These are phyloP conservation scores for Metschnikowia cubensis DNA, from an alignment of 805 yeast species.

Conservation along the genomic window DNA sequence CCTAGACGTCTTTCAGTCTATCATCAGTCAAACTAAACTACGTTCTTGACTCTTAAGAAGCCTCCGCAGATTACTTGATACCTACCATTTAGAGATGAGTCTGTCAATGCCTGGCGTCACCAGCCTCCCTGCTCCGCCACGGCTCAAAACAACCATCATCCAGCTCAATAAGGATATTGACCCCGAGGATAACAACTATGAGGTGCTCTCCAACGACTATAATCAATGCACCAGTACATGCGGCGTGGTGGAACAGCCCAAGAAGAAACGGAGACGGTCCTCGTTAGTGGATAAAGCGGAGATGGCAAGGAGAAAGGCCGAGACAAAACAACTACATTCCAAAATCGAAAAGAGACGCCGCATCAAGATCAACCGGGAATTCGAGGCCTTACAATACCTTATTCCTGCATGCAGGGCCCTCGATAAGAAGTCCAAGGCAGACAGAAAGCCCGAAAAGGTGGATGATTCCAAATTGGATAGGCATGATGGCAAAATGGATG, in stretches of 20 bases:
- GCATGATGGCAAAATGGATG: no score
- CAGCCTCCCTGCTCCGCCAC: slow-evolving; percentile 34
- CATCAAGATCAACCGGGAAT: slow-evolving; percentile 75
- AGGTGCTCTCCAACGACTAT: slow-evolving; percentile 40
- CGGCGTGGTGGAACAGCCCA: slow-evolving; percentile 11
- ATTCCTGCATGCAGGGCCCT: slow-evolving; percentile 74
- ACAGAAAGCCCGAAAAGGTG: no score
- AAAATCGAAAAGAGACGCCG: slow-evolving; percentile 78
- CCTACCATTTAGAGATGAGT: no score
- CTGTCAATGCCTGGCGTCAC: background rate
- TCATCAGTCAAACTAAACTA: no score
- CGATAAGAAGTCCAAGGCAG: slow-evolving; percentile 9
- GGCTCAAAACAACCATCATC: slow-evolving; percentile 41
- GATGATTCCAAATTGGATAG: no score
- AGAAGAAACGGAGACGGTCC: slow-evolving; percentile 38
- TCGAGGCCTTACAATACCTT: slow-evolving; percentile 70
- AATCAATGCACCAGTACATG: background rate
- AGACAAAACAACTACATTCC: slow-evolving; percentile 54
- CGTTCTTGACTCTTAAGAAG: no score
- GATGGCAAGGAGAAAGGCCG: slow-evolving; percentile 36
- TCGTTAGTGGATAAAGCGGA: slow-evolving; percentile 38
- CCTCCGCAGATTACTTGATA: no score
- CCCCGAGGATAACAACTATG: slow-evolving; percentile 39
- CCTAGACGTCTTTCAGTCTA: background rate
- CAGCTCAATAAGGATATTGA: slow-evolving; percentile 43